These are phyloP conservation scores for Trapa incisa DNA, from an alignment of 345 rosid species.

Conservation along the genomic window DNA sequence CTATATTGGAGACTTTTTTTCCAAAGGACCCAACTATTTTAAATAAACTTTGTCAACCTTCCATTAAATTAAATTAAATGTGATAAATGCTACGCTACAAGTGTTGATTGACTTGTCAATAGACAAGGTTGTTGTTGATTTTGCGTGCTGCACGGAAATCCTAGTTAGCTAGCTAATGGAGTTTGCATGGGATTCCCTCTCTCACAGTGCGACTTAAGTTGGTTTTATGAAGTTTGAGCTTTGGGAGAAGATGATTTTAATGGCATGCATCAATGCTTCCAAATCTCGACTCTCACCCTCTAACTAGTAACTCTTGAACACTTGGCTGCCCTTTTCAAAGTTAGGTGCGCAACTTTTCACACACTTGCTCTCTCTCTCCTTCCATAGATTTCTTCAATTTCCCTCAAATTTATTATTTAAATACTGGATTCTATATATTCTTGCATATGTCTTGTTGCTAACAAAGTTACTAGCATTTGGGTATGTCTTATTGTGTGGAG, in stretches of 20 bases:
- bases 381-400: background rate
- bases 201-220: background rate
- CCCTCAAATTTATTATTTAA: too few relatives aligned
- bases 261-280: background rate
- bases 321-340: background rate
- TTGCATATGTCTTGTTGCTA: too few relatives aligned
- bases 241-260: background rate
- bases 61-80: too few relatives aligned
- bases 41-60: too few relatives aligned
- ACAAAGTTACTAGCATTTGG: too few relatives aligned
- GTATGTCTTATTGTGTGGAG: too few relatives aligned
- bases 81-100: too few relatives aligned
- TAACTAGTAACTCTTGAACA: background rate
- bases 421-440: too few relatives aligned
- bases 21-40: too few relatives aligned
- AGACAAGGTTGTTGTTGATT: background rate
- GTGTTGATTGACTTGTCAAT: background rate
- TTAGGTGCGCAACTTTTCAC: constrained; percentile 3
- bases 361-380: background rate
- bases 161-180: background rate
- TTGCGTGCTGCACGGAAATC: background rate
- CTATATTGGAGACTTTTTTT: too few relatives aligned
- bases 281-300: background rate
- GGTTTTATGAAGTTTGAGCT: background rate
- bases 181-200: constrained; percentile 6